Conservation (phyloP, 495 filamentous ascomycete genomes). For the Aspergillus wentii region DNA sequence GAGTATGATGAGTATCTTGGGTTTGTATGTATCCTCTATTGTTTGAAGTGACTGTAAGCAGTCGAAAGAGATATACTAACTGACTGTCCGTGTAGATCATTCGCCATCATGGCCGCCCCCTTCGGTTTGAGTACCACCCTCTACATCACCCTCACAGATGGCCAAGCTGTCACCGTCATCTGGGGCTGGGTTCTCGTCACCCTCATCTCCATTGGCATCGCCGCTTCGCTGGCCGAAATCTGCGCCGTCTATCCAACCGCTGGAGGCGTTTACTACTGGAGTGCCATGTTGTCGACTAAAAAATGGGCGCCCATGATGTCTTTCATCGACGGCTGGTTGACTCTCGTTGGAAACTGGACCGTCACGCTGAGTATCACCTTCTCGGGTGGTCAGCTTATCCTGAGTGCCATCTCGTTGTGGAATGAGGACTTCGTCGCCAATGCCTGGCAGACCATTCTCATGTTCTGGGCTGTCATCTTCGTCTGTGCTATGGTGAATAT, state of each 20-base stretch:
- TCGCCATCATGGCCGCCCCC: slow-evolving; percentile 57
- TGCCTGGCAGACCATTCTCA: slow-evolving; percentile 57
- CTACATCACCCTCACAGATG: slow-evolving; percentile 61
- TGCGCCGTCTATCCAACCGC: slow-evolving; percentile 67
- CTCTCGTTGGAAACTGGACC: slow-evolving; percentile 65
- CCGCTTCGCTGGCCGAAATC: slow-evolving; percentile 72
- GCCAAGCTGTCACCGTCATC: slow-evolving; percentile 61
- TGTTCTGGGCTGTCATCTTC: slow-evolving; percentile 61
- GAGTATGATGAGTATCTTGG: slow-evolving; percentile 62
- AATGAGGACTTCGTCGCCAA: slow-evolving; percentile 57
- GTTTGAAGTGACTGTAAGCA: not conserved
- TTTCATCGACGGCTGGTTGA: slow-evolving; percentile 73
- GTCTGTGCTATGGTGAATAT: slow-evolving; percentile 54
- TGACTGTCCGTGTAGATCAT: slow-evolving; percentile 37
- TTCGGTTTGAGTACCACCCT: slow-evolving; percentile 68
- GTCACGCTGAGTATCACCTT: slow-evolving; percentile 47
- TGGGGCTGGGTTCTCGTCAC: slow-evolving; percentile 70
- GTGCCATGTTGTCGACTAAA: slow-evolving; percentile 53
- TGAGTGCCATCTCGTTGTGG: slow-evolving; percentile 58
- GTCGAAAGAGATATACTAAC: not conserved
- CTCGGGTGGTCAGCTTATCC: slow-evolving; percentile 53
- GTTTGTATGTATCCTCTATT: slow-evolving; percentile 36
- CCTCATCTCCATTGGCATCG: slow-evolving; percentile 64
- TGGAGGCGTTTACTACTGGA: slow-evolving; percentile 72
- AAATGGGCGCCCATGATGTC: slow-evolving; percentile 59